A percentile compares a stretch with the other conserved stretches of the same genome.
phyloP scores from a whole-genome alignment of 164 flowering plant genomes.

The Dillenia suffruticosa region DNA sequence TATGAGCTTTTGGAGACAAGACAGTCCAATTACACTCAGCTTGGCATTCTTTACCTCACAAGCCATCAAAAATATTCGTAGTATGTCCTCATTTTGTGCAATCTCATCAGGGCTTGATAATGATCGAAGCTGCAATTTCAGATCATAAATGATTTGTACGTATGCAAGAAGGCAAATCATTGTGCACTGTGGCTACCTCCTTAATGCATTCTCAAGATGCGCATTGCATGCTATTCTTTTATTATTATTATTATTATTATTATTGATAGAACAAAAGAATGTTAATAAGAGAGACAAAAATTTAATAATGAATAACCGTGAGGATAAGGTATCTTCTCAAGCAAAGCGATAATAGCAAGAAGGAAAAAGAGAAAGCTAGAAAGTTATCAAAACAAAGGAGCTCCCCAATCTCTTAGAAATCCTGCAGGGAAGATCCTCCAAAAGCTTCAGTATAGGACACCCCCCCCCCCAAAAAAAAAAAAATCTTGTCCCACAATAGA shows the following conservation, averaged over 20 bases:
- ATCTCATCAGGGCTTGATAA: conserved; percentile 76
- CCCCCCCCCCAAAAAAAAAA: too few relatives aligned
- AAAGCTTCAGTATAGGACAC: too few relatives aligned
- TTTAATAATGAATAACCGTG: too few relatives aligned
- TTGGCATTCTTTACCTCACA: conserved; percentile 85
- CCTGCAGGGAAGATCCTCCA: too few relatives aligned
- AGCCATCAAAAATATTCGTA: conserved; percentile 86
- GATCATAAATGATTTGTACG: neutral
- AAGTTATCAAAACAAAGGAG: too few relatives aligned
- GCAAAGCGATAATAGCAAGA: too few relatives aligned
- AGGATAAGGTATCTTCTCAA: too few relatives aligned
- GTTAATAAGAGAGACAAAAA: too few relatives aligned
- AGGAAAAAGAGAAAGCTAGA: too few relatives aligned
- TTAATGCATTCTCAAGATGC: conserved; percentile 3
- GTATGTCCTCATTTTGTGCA: conserved; percentile 82
- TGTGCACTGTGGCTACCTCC: neutral
- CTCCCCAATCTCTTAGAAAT: too few relatives aligned
- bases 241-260: neutral
- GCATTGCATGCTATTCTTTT: neutral
- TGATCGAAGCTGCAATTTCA: conserved; percentile 68
- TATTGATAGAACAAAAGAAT: neutral
- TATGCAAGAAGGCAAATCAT: neutral
- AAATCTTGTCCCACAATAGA: too few relatives aligned
- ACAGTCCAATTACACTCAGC: conserved; percentile 91
- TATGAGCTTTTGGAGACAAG: conserved; percentile 92